Conservation (phyloP, 805 yeast genomes). For the Kodamaea fukazawae region DNA sequence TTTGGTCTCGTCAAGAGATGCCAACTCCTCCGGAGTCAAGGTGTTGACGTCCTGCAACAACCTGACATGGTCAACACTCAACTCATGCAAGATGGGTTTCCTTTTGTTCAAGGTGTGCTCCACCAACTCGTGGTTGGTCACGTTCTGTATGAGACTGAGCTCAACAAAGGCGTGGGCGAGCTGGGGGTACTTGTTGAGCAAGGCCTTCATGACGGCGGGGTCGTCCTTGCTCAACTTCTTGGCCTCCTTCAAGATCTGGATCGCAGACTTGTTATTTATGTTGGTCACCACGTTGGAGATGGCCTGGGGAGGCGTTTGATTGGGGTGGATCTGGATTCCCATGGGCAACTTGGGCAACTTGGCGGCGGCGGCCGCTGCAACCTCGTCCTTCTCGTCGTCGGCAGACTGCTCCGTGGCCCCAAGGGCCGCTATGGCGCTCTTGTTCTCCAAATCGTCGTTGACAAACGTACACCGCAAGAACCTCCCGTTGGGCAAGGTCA, state of each 20-base stretch:
- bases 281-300: constrained; percentile 20
- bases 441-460: constrained; percentile 35
- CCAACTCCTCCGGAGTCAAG: constrained; percentile 30
- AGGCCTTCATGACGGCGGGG: constrained; percentile 55
- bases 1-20: constrained; percentile 23
- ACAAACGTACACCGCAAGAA: constrained; percentile 73
- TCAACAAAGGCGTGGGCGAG: constrained; percentile 81
- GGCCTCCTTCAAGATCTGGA: constrained; percentile 45
- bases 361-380: constrained; percentile 16
- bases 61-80: constrained; percentile 33
- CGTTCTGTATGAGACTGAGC: constrained; percentile 42
- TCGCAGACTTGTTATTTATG: constrained; percentile 23
- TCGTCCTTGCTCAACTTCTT: constrained; percentile 55
- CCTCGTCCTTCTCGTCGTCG: constrained; percentile 15
- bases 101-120: constrained; percentile 36
- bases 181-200: constrained; percentile 75
- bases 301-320: constrained; percentile 37
- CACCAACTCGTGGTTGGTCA: constrained; percentile 34
- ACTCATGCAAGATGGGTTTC: constrained; percentile 26
- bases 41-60: constrained; percentile 28
- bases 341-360: constrained; percentile 40
- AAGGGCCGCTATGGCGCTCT: constrained; percentile 9
- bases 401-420: constrained; percentile 6
- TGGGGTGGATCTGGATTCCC: constrained; percentile 40
- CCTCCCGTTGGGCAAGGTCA: constrained; percentile 61